phyloP scores from a whole-genome alignment of 495 filamentous ascomycete genomes.

The Penicillium angulare region DNA sequence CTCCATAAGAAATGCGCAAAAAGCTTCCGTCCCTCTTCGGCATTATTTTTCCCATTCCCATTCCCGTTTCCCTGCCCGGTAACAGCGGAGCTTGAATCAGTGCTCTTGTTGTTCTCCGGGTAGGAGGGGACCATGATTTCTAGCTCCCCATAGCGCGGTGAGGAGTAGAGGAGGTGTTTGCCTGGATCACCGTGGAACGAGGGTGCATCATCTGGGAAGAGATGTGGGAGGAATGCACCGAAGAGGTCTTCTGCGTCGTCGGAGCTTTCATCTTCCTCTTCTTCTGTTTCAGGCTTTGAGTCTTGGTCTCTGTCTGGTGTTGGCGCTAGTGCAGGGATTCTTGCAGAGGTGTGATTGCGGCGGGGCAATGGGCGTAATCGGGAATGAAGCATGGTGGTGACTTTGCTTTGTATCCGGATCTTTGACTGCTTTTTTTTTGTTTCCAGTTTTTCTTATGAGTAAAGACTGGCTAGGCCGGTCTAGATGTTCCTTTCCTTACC shows the following conservation, averaged over 20 bases:
- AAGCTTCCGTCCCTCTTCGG: constrained; percentile 57
- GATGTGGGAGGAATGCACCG: constrained; percentile 57
- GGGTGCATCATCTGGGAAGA: constrained; percentile 74
- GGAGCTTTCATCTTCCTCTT: constrained; percentile 7
- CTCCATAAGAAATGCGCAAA: constrained; percentile 91
- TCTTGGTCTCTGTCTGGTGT: too few species aligned
- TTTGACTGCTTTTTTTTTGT: neutral
- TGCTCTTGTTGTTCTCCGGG: constrained; percentile 22
- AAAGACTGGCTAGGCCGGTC: neutral
- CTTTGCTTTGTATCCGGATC: neutral
- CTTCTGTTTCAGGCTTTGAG: too few species aligned
- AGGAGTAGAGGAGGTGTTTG: constrained; percentile 64
- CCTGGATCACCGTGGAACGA: constrained; percentile 74
- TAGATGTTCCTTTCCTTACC: too few species aligned
- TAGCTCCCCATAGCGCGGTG: constrained; percentile 55
- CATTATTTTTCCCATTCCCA: constrained; percentile 26
- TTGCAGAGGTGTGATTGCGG: constrained; percentile 9
- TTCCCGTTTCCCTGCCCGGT: constrained; percentile 15
- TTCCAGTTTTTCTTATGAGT: neutral
- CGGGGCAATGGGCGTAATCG: constrained; percentile 34
- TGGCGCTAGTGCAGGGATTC: constrained; percentile 14
- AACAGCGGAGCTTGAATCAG: constrained; percentile 18
- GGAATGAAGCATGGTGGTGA: constrained; percentile 27
- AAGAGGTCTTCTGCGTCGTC: constrained; percentile 63
- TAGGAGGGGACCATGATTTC: constrained; percentile 44